Evolutionary conservation across 805 yeast genomes (phyloP).

Genomic region (Kluyveromyces dobzhanskii): DNA sequence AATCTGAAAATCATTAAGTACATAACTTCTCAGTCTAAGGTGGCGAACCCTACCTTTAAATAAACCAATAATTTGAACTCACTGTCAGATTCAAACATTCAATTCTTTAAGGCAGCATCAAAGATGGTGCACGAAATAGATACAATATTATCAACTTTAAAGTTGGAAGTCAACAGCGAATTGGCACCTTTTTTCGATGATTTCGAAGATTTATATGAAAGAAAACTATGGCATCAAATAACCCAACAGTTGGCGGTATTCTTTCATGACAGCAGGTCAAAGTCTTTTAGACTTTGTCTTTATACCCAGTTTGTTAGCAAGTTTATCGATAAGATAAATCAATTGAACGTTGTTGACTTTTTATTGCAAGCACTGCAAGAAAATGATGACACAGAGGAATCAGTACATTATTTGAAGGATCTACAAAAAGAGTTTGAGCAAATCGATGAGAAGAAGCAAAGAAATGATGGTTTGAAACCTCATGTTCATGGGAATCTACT

Average conservation of each 20-base stretch:
- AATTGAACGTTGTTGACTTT: slow-evolving; percentile 70
- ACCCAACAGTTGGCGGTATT: slow-evolving; percentile 57
- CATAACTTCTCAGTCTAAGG: too few species aligned
- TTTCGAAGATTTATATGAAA: slow-evolving; percentile 77
- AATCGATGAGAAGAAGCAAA: slow-evolving; percentile 27
- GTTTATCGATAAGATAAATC: slow-evolving; percentile 66
- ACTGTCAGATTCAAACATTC: too few species aligned
- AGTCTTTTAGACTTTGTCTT: slow-evolving; percentile 51
- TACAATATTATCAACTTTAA: slow-evolving; percentile 36
- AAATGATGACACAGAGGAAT: slow-evolving; percentile 36
- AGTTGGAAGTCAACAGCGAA: slow-evolving; percentile 59
- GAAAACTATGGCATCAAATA: slow-evolving; percentile 93
- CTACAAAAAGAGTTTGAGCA: slow-evolving; percentile 39
- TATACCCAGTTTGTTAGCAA: slow-evolving; percentile 62
- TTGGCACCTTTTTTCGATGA: slow-evolving; percentile 40
- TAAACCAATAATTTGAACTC: too few species aligned
- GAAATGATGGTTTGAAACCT: slow-evolving; percentile 30
- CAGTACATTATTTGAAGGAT: slow-evolving; percentile 40
- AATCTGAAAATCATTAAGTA: too few species aligned
- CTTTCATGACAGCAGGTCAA: slow-evolving; percentile 46
- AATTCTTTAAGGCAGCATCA: too few species aligned
- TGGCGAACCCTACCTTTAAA: too few species aligned
- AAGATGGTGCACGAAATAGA: slow-evolving; percentile 19
- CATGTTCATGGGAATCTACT: slow-evolving; percentile 49
- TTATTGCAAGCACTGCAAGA: slow-evolving; percentile 47